Evolutionary conservation across 768 basidiomycete genomes (phyloP).

Genomic region (Phaffia australis): DNA sequence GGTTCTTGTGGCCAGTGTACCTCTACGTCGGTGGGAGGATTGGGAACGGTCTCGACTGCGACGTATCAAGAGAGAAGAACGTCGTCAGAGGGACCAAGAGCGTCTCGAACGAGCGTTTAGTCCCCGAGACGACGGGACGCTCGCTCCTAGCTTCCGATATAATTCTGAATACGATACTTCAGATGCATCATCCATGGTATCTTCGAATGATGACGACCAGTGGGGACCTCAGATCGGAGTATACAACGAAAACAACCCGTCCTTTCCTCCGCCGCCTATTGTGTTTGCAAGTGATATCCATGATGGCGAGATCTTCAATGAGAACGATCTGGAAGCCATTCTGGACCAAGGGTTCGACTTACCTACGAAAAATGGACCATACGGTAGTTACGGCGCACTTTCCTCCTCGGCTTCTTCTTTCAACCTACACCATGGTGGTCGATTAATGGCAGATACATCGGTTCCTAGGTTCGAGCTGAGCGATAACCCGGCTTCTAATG

Average conservation of each 20-base stretch:
- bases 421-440: background rate
- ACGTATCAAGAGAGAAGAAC: constrained; percentile 74
- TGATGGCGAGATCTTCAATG: constrained; percentile 48
- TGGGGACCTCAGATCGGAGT: constrained; percentile 93
- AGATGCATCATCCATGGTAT: constrained; percentile 38
- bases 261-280: constrained; percentile 76
- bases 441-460: constrained; percentile 3
- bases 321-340: constrained; percentile 79
- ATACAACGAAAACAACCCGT: constrained; percentile 67
- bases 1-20: constrained; percentile 50
- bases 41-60: constrained; percentile 94
- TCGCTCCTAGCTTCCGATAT: background rate
- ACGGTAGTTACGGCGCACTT: constrained; percentile 2
- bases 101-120: constrained; percentile 57
- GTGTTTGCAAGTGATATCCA: constrained; percentile 46
- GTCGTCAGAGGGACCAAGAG: constrained; percentile 38
- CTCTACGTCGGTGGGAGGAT: constrained; percentile 96
- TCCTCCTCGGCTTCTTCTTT: constrained; percentile 3
- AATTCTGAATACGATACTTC: constrained; percentile 48
- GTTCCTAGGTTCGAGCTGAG: constrained; percentile 19
- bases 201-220: constrained; percentile 68
- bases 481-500: constrained; percentile 11
- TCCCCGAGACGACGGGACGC: constrained; percentile 38
- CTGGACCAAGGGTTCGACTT: constrained; percentile 74
- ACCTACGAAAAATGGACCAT: background rate